Percentiles rank a stretch among this genome's conserved stretches.
Conservation (phyloP, 2,329 filamentous ascomycete species). For the Colletotrichum sp. region DNA sequence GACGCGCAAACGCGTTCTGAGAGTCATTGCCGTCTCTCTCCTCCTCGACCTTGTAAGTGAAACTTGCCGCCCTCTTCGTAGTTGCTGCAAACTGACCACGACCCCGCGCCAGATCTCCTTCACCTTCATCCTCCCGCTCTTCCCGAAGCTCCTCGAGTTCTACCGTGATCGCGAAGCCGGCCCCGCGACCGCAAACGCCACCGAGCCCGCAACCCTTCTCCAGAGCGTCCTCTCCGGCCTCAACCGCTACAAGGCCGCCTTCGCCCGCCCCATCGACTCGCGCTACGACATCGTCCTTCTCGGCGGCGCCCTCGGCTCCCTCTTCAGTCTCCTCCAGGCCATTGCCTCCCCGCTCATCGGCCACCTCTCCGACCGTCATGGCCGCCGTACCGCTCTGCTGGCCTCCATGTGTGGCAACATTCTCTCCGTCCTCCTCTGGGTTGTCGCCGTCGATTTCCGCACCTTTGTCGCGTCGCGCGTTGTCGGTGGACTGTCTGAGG, state of each 20-base stretch:
- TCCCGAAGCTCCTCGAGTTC: constrained; percentile 94
- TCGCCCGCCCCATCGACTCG: constrained; percentile 90
- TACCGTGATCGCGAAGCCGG: constrained; percentile 82
- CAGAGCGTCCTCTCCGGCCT: constrained; percentile 81
- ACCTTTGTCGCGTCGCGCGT: constrained; percentile 94
- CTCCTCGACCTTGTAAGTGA: constrained; percentile 83
- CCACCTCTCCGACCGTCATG: constrained; percentile 84
- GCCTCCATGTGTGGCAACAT: constrained; percentile 95
- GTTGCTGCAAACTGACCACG: neutral
- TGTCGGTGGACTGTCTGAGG: constrained; percentile 92
- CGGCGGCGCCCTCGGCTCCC: constrained; percentile 88
- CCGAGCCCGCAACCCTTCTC: constrained; percentile 69
- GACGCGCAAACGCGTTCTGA: constrained; percentile 80
- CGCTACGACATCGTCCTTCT: constrained; percentile 97
- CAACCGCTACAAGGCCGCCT: constrained; percentile 93
- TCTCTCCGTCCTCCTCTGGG: constrained; percentile 91
- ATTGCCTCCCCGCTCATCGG: constrained; percentile 93
- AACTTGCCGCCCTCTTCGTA: constrained; percentile 28
- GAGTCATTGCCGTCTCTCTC: constrained; percentile 87
- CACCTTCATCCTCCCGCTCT: constrained; percentile 96
- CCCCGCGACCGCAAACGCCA: constrained; percentile 45
- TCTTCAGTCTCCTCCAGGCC: constrained; percentile 93
- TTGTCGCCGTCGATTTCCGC: constrained; percentile 89
- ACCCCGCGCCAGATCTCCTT: constrained; percentile 78
- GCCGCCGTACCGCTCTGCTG: constrained; percentile 84